Evolutionary conservation across 2,329 filamentous ascomycete species (phyloP), one percentile per base, ranked within the genome.

Genomic region (Plenodomus biglobosus): DNA sequence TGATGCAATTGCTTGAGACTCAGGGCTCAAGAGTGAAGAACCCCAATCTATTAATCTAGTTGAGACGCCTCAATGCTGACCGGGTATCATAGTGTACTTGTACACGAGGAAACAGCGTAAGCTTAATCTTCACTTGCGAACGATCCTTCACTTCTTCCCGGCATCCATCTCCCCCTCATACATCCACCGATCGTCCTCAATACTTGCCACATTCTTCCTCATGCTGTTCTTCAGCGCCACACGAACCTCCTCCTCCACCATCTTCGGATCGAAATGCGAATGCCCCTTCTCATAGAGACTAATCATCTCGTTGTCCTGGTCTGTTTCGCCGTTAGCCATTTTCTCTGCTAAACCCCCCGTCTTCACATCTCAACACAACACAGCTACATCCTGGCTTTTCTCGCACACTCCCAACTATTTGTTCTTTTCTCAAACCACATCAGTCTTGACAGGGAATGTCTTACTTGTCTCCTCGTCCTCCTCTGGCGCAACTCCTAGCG

Each of bases 101-200:
- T n/a, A n/a, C n/a, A n/a, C n/a, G n/a, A n/a, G n/a, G n/a, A n/a
- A n/a, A n/a, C n/a, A n/a, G n/a, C n/a, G n/a, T n/a, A n/a, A n/a
- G n/a, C n/a, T n/a, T n/a, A n/a, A n/a, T n/a, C n/a, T n/a, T n/a
- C n/a, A n/a, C n/a, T n/a, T n/a, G n/a, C n/a, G n/a, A n/a, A n/a
- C n/a, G n/a, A n/a, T n/a, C n/a, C 0, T 8, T 20, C 43, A 56
- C 27, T 55, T 56, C 40, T 57, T 60, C 21, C 48, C 44, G 27
- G 42, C 16, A 22, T 58, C 53, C 1, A 16, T 24, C 60, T 90
- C 87, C 1, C 82, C 77, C 69, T 92, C 89, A 72, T 88, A 95
- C 86, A 95, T 95, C 91, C 91, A 96, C 62, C 86, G 88, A 64
- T 96, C 91, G 42, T 94, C 88, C 18, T 88, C 81, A 41, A 95